Base-by-base conservation (phyloP, 306 rosid species). In the Inga oerstediana region DNA sequence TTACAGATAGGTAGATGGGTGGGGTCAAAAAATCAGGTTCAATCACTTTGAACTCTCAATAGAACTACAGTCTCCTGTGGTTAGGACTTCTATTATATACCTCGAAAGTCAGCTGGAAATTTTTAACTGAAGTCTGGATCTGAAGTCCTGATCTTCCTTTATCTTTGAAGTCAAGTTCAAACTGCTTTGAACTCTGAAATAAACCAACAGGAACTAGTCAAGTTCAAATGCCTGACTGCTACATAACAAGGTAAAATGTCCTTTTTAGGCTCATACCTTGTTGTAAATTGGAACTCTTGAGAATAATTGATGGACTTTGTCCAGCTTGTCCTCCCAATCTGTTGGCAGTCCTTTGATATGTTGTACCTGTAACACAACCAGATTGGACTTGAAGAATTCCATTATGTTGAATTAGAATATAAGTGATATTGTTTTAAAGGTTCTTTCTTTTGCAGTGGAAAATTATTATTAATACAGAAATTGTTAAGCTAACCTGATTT, bases 61-160 rank as follows among this genome's bases (percentile, higher is more conserved):
- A 24, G 10, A 56, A 24, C 69, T 27, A 27, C 39, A 27, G 7
- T 11, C 5, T 62, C 8, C 19, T 11, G 39, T 10, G 14, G 8
- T 62, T 11, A 27, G 12, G 69, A 13, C 5, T 62, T 27, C 16
- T 27, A 27, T 12, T 10, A 54, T 10, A 54, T 64, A 64, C 70
- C 70, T 64, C 70, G 43, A 64, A 64, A 30, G 70, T 64, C 41
- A 64, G 70, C 41, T 64, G 70, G 70, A 64, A 64, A 64, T 64
- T 64, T 32, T 64, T 64, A 4, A 64, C 70, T 2, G 70, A 64
- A 13, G 20, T 14, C 30, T 64, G 70, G 70, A 64, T 64, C 17
- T 13, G 20, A 27, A 64, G 70, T 64, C 20, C 70, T 64, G 70
- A 14, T 27, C 70, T 64, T 27, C 70, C 70, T 24, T 64, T 64